Percentiles rank a stretch among this genome's conserved stretches.
Evolutionary conservation across 768 basidiomycete species (phyloP).

Genomic region (Strobilomyces dryophilus): DNA sequence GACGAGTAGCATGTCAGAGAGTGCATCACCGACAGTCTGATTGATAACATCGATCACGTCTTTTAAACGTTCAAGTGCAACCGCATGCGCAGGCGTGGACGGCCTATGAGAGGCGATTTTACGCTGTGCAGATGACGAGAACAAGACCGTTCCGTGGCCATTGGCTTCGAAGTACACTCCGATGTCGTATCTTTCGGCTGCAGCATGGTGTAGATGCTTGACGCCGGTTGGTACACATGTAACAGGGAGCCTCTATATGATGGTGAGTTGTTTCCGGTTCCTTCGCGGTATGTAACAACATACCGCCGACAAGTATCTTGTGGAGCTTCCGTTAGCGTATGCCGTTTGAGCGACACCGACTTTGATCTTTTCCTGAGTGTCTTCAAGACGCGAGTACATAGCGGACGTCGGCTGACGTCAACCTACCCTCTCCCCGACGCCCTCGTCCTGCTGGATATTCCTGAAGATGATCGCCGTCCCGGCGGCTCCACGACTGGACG

Average conservation of each 20-base stretch:
- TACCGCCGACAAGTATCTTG: slow-evolving; percentile 84
- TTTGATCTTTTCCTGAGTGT: slow-evolving; percentile 48
- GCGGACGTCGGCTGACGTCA: too few species aligned
- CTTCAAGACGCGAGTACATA: slow-evolving; percentile 33
- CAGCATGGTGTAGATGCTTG: slow-evolving; percentile 97
- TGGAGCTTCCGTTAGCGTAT: slow-evolving; percentile 97
- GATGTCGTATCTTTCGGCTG: slow-evolving; percentile 84
- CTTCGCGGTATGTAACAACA: slow-evolving; percentile 17
- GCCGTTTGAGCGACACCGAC: slow-evolving; percentile 98
- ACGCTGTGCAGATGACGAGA: slow-evolving; percentile 74
- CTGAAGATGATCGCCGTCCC: too few species aligned
- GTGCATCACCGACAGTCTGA: slow-evolving; percentile 96
- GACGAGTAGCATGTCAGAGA: slow-evolving; percentile 94
- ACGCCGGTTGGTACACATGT: slow-evolving; percentile 96
- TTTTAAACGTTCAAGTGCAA: slow-evolving; percentile 70
- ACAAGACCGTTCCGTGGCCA: slow-evolving; percentile 95
- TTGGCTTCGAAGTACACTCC: slow-evolving; percentile 99
- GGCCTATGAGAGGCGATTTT: slow-evolving; percentile 62
- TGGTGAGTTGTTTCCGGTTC: slow-evolving; percentile 6
- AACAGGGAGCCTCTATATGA: slow-evolving; percentile 80
- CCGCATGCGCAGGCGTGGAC: slow-evolving; percentile 76
- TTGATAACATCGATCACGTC: slow-evolving; percentile 83
- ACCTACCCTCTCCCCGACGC: neutral
- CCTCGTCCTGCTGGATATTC: neutral
- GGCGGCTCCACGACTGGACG: too few species aligned